Evolutionary conservation across 345 rosid species (phyloP).

Genomic region (Corymbia maculata): DNA sequence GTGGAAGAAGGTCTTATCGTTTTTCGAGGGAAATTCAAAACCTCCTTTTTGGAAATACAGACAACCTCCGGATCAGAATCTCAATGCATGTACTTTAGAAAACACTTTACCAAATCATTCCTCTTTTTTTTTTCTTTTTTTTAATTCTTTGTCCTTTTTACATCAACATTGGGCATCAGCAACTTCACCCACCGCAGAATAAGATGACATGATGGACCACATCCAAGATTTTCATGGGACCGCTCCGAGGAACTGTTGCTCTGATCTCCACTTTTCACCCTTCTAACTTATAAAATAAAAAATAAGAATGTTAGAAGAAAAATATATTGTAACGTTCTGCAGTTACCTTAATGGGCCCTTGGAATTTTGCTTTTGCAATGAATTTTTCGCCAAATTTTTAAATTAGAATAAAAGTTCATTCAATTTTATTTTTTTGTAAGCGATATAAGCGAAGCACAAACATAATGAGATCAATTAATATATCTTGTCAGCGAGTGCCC

Average conservation of each 20-base stretch:
- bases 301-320: not conserved
- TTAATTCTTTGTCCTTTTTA: not conserved
- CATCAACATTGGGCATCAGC: not conserved
- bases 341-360: not conserved
- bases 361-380: too few species aligned
- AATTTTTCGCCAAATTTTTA: not conserved
- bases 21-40: not conserved
- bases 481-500: not conserved
- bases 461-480: not conserved
- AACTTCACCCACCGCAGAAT: not conserved
- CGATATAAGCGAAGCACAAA: not conserved
- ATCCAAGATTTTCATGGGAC: not conserved
- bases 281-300: too few species aligned
- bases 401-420: not conserved
- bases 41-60: not conserved
- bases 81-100: not conserved
- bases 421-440: accelerated
- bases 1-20: not conserved
- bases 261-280: not conserved
- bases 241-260: not conserved
- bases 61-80: not conserved
- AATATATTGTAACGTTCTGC: not conserved
- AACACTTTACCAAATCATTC: not conserved
- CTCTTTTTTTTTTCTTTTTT: not conserved
- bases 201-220: not conserved